Percentiles rank a stretch among this genome's conserved stretches.
phyloP scores from a whole-genome alignment of 345 rosid genomes.

The Gossypium longicalyx region DNA sequence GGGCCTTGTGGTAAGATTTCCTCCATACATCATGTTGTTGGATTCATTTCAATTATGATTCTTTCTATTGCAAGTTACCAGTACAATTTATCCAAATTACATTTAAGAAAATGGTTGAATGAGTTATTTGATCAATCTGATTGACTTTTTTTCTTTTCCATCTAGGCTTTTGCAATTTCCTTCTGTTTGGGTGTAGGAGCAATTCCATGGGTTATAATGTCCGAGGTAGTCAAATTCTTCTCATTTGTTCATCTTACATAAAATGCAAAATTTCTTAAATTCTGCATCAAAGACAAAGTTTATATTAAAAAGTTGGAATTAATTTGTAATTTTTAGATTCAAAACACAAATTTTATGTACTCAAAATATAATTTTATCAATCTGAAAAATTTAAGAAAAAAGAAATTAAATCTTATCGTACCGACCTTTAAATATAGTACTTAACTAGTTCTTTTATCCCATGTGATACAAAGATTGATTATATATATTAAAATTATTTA shows the following conservation, averaged over 20 bases:
- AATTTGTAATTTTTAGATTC: no score
- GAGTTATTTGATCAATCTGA: background rate
- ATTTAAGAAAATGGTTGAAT: background rate
- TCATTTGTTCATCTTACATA: background rate
- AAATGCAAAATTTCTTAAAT: background rate
- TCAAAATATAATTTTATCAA: no score
- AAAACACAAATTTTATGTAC: no score
- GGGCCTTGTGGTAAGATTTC: constrained; percentile 78
- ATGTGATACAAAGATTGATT: no score
- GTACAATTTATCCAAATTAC: no score
- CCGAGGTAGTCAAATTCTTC: constrained; percentile 58
- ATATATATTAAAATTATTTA: no score
- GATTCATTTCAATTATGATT: background rate
- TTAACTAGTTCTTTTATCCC: no score
- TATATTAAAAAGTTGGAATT: no score
- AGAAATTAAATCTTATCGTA: no score
- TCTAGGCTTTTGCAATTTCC: constrained; percentile 61
- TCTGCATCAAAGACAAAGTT: background rate
- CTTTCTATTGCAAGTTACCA: background rate
- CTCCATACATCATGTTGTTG: background rate
- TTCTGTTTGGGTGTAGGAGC: constrained; percentile 93
- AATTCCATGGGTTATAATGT: constrained; percentile 95
- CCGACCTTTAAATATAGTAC: no score
- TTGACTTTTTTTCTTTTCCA: constrained; percentile 24
- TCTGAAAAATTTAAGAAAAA: accelerated